Conservation (phyloP, 257 asterid species). For the Fraxinus anomala region DNA sequence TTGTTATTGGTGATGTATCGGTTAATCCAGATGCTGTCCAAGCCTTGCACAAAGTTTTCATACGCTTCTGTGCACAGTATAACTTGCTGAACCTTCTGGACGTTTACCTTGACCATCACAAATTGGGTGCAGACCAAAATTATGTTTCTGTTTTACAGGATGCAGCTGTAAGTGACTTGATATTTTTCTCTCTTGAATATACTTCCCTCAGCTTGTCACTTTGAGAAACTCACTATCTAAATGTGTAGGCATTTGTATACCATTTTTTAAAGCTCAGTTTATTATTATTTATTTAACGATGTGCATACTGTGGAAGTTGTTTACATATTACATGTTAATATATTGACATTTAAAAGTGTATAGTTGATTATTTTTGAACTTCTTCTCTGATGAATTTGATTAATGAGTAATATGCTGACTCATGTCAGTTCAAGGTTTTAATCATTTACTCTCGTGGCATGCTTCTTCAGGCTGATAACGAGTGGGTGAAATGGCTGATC, state of each 20-base stretch:
- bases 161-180: conserved; percentile 67
- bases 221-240: background rate
- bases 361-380: conserved; percentile 22
- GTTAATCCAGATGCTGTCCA: conserved; percentile 56
- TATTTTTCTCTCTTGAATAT: background rate
- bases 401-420: conserved; percentile 19
- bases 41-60: conserved; percentile 80
- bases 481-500: conserved; percentile 88
- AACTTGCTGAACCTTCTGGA: conserved; percentile 90
- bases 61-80: conserved; percentile 68
- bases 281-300: conserved; percentile 15
- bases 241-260: conserved; percentile 10
- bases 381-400: background rate
- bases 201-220: conserved; percentile 8
- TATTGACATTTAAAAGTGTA: conserved; percentile 23
- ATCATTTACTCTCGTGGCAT: conserved; percentile 28
- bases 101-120: conserved; percentile 82
- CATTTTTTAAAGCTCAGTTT: conserved; percentile 25
- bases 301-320: conserved; percentile 19
- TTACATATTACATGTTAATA: background rate
- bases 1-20: conserved; percentile 52
- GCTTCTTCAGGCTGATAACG: conserved; percentile 76
- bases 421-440: conserved; percentile 22
- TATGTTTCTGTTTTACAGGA: conserved; percentile 67
- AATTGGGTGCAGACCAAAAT: conserved; percentile 64